Evolutionary conservation across 106 monocot genomes (phyloP), one percentile per base, ranked within the genome.

Genomic region (Triglochin maritima): DNA sequence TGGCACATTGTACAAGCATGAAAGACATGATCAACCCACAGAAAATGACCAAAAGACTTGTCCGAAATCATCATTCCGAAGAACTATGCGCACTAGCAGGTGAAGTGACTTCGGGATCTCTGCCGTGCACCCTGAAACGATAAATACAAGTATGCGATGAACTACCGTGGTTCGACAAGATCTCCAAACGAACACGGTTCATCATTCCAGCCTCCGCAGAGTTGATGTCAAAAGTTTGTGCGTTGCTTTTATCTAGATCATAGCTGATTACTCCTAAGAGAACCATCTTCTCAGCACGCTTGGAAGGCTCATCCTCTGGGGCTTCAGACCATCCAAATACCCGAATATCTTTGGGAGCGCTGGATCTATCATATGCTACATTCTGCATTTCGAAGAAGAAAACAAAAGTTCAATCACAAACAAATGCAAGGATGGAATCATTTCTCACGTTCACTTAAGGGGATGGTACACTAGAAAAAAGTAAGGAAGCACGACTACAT

Each of bases 321-420:
- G 3, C 57, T 44, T 47, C 51, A 15, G 44, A 59, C 75, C 74
- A 71, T 46, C 68, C 76, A 8, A 59, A 75, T 17, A 75, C 45
- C 5, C 62, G 50, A 13, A 65, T 69, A 48, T 75, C 53, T 52
- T 81, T 95, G 0, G 90, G 90, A 5, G 94, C 87, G 65, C 85
- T 95, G 5, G 87, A 87, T 59, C 87, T 58, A 75, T 95, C 94
- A 61, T 78, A 95, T 3, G 94, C 87, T 48, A 95, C 90, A 50
- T 85, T 95, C 94, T 95, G 83, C 79, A 82, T 50, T 55, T 5
- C 45, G 41, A 56, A 29, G 29, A 29, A 29, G 29, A 29, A 29
- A 29, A 29, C 29, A 29, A 15, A 59, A 10, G 5, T 29, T 29
- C 29, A 29, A 29, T 29, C 29, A 29, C 29, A 29, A 29, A 29